These are phyloP conservation scores for Pichia manshurica DNA, from an alignment of 805 yeast genomes.

Conservation along the genomic window DNA sequence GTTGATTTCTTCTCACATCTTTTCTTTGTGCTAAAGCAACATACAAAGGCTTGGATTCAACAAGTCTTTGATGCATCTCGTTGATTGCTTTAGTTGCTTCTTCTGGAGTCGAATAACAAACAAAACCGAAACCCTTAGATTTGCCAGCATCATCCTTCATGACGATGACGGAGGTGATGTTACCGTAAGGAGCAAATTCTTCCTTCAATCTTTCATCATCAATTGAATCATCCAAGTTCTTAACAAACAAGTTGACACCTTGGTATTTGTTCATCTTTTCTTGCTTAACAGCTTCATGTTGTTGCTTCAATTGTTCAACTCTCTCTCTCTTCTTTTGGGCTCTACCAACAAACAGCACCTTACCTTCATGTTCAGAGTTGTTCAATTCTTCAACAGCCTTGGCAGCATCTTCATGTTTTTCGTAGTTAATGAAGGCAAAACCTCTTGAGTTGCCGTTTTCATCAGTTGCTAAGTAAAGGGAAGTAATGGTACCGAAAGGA, in stretches of 20 bases:
- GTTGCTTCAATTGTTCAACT: constrained; percentile 89
- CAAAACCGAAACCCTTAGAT: constrained; percentile 98
- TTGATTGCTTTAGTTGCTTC: constrained; percentile 98
- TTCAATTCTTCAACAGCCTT: constrained; percentile 90
- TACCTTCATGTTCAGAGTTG: constrained; percentile 79
- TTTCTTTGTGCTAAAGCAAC: constrained; percentile 99
- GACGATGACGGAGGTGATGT: constrained; percentile 92
- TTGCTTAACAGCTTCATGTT: constrained; percentile 84
- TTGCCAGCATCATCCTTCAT: constrained; percentile 93
- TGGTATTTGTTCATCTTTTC: constrained; percentile 92
- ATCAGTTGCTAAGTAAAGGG: constrained; percentile 74
- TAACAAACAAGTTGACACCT: constrained; percentile 94
- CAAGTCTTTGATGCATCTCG: constrained; percentile 97
- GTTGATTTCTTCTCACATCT: constrained; percentile 94
- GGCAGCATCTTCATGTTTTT: constrained; percentile 78
- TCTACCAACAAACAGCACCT: constrained; percentile 90
- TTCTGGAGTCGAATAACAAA: constrained; percentile 95
- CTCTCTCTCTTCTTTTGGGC: constrained; percentile 99
- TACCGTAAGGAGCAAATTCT: constrained; percentile 89
- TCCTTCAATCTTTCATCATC: constrained; percentile 88
- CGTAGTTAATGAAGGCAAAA: constrained; percentile 92
- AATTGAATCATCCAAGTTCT: constrained; percentile 90
- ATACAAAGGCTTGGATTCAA: constrained; percentile 91
- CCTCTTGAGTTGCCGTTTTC: constrained; percentile 88
- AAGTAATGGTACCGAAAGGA: constrained; percentile 74